Conservation (phyloP, 2,329 filamentous ascomycete genomes). For the Sporothrix mexicana region DNA sequence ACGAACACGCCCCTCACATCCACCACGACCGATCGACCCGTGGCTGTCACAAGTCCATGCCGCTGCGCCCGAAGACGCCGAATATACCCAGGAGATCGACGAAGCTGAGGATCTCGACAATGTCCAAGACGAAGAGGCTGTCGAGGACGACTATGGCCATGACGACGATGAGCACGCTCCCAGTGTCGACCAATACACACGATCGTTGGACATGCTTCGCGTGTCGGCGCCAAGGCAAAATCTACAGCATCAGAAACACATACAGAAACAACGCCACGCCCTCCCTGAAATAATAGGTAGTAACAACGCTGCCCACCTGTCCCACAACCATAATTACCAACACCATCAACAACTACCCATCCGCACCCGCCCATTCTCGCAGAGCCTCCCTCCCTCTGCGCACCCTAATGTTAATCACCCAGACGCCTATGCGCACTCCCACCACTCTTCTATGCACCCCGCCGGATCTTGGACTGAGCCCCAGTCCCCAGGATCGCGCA, state of each 20-base stretch:
- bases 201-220: slow-evolving; percentile 34
- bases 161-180: slow-evolving; percentile 7
- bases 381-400: background rate
- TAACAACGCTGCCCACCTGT: background rate
- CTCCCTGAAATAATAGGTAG: background rate
- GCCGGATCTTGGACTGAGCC: slow-evolving; percentile 30
- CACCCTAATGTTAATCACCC: too few species aligned
- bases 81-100: background rate
- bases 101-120: background rate
- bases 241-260: slow-evolving; percentile 14
- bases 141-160: slow-evolving; percentile 18
- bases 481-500: slow-evolving; percentile 27
- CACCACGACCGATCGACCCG: slow-evolving; percentile 33
- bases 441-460: slow-evolving; percentile 25
- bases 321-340: slow-evolving; percentile 30
- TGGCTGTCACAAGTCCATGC: slow-evolving; percentile 35
- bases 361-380: slow-evolving; percentile 23
- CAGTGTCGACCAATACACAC: slow-evolving; percentile 37
- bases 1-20: background rate
- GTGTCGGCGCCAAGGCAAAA: slow-evolving; percentile 2
- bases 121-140: background rate
- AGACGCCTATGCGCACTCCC: background rate
- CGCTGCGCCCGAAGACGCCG: background rate
- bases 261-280: background rate
- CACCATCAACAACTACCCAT: slow-evolving; percentile 27